Evolutionary conservation across 2,329 filamentous ascomycete genomes (phyloP), one percentile per base, ranked within the genome.

Genomic region (Aureobasidium subglaciale): DNA sequence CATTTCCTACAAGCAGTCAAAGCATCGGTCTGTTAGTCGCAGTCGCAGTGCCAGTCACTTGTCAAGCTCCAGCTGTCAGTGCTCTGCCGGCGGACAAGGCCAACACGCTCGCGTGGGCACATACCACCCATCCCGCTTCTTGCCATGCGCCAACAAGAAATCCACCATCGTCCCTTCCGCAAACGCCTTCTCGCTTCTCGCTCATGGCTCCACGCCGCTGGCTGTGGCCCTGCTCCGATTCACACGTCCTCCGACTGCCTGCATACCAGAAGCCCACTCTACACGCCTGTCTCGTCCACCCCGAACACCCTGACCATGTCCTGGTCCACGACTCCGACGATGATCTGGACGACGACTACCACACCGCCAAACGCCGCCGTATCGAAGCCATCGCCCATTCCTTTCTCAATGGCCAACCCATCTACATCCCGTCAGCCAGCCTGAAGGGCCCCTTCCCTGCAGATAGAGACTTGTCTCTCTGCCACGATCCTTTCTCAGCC

Each of bases 361-460:
- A 71, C 29, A 67, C 73, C 3, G 75, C 79, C 11, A 82, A 79
- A 64, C 75, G 75, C 24, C 67, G 72, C 20, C 76, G 81, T 58
- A 82, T 84, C 57, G 83, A 87, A 65, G 68, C 73, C 0, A 78
- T 84, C 11, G 85, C 81, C 1, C 70, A 75, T 29, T 74, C 76
- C 30, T 88, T 79, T 61, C 70, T 87, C 34, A 69, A 74, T 6
- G 86, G 85, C 0, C 70, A 75, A 27, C 64, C 75, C 2, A 77
- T 85, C 0, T 63, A 78, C 22, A 73, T 90, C 2, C 66, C 84
- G 3, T 85, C 86, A 11, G 79, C 85, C 6, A 68, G 71, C 5
- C 71, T 88, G 3, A 76, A 71, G 58, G 86, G 85, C 0, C 86
- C 85, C 0, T 86, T 88, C 60, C 74, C 45, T 34, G 54, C 24